Base-by-base conservation (phyloP, 768 basidiomycete genomes). In the Termitomyces sp. region DNA sequence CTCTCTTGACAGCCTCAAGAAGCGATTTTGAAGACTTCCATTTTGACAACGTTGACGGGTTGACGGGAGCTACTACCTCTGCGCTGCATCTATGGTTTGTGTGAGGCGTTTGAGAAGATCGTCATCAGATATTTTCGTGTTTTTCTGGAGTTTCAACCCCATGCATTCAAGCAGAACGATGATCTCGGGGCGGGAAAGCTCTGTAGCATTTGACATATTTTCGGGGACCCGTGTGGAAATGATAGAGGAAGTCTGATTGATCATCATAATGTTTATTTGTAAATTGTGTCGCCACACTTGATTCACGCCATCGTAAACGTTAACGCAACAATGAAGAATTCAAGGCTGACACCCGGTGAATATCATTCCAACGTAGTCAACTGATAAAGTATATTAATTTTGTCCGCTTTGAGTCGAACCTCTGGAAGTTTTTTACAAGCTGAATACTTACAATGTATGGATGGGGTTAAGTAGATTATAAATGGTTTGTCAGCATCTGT, bases 71-170 rank as follows among this genome's bases (percentile, higher is more conserved):
- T 27, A 57, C 27, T 63, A 61, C 22, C 64, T 61, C 36, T 72
- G 70, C 0, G 71, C 61, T 0, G 66, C 66, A 46, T 72, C 68
- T 14, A 71, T 36, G 3, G 67, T 60, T 47, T 61, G 59, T 24
- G 57, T 39, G 43, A 68, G 66, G 34, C 55, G 46, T 60, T 62
- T 49, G 55, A 61, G 61, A 18, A 72, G 64, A 37, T 63, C 65
- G 12, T 67, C 63, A 8, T 56, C 53, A 5, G 67, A 59, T n/a
- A 72, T 56, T 61, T 70, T 72, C 3, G 68, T 69, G 27, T 65
- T 64, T 31, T 59, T 57, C 3, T 68, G 67, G 0, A 74, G 55
- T 22, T 64, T 56, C 13, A 71, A 55, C 1, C 67, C 68, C 63
- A 72, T 67, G 5, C 65, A 71, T 0, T 58, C 61, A 13, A 72